Evolutionary conservation across 169 alveolate species (phyloP).

Genomic region (Babesia divergens): DNA sequence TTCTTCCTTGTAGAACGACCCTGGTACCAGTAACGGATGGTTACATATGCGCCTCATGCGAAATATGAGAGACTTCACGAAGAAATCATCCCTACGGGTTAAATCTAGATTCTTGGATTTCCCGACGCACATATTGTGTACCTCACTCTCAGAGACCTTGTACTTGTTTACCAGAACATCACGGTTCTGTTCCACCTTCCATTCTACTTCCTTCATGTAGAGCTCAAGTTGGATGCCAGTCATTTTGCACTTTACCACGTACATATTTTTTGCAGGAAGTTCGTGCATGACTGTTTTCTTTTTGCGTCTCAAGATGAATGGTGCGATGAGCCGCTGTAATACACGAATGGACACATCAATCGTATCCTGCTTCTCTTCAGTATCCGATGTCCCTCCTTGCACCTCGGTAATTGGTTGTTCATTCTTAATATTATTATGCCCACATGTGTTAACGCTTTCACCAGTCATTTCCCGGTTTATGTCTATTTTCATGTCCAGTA

Average conservation of each 20-base stretch:
- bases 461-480: no score
- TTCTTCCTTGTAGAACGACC: slow-evolving; percentile 72
- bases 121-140: not conserved
- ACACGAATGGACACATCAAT: slow-evolving; percentile 6
- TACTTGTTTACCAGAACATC: not conserved
- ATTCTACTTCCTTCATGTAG: slow-evolving; percentile 61
- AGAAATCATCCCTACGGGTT: slow-evolving; percentile 57
- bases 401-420: no score
- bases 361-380: not conserved
- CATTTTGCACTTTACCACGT: slow-evolving; percentile 62
- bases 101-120: not conserved
- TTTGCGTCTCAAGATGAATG: slow-evolving; percentile 84
- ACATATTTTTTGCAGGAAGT: slow-evolving; percentile 78
- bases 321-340: slow-evolving; percentile 81
- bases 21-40: slow-evolving; percentile 84
- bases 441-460: no score
- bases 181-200: slow-evolving; percentile 24
- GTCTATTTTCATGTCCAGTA: no score
- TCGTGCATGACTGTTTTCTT: slow-evolving; percentile 83
- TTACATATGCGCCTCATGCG: slow-evolving; percentile 87
- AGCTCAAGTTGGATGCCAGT: slow-evolving; percentile 60
- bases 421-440: no score
- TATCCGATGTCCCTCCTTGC: no score
- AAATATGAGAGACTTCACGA: slow-evolving; percentile 79
- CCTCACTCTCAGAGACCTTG: slow-evolving; percentile 14